Evolutionary conservation across 495 filamentous ascomycete genomes (phyloP).

Genomic region (Penicillium pancosmium): DNA sequence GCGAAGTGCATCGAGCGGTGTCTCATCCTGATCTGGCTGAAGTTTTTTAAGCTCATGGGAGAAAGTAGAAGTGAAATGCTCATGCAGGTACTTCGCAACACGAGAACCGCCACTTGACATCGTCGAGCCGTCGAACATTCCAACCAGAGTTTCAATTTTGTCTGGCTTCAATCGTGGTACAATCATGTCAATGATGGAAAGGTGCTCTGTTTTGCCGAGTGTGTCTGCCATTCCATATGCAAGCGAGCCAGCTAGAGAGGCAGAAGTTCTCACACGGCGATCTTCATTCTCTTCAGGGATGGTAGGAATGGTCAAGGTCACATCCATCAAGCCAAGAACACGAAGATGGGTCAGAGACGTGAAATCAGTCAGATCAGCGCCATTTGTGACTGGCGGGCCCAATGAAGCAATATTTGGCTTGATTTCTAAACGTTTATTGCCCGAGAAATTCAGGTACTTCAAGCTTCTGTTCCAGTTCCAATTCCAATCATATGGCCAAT

Average conservation of each 20-base stretch:
- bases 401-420: slow-evolving; percentile 70
- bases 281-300: slow-evolving; percentile 96
- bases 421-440: slow-evolving; percentile 96
- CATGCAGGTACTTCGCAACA: slow-evolving; percentile 93
- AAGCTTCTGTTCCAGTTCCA: slow-evolving; percentile 98
- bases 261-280: slow-evolving; percentile 92
- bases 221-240: slow-evolving; percentile 98
- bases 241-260: slow-evolving; percentile 81
- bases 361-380: slow-evolving; percentile 87
- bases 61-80: slow-evolving; percentile 87
- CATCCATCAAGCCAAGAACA: slow-evolving; percentile 95
- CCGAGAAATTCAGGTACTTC: slow-evolving; percentile 93
- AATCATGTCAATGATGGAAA: slow-evolving; percentile 97
- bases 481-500: slow-evolving; percentile 99
- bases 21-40: slow-evolving; percentile 57
- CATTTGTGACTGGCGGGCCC: slow-evolving; percentile 51
- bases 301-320: slow-evolving; percentile 88
- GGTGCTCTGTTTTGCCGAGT: slow-evolving; percentile 88
- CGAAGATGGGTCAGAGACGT: slow-evolving; percentile 81
- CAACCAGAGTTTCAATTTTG: slow-evolving; percentile 85
- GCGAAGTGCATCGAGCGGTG: slow-evolving; percentile 77
- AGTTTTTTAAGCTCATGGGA: slow-evolving; percentile 74
- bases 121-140: slow-evolving; percentile 92
- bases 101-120: slow-evolving; percentile 86
- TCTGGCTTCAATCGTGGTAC: slow-evolving; percentile 91